phyloP scores from a whole-genome alignment of 192 early-diverging fungal genomes.

The Coemansia pectinata region DNA sequence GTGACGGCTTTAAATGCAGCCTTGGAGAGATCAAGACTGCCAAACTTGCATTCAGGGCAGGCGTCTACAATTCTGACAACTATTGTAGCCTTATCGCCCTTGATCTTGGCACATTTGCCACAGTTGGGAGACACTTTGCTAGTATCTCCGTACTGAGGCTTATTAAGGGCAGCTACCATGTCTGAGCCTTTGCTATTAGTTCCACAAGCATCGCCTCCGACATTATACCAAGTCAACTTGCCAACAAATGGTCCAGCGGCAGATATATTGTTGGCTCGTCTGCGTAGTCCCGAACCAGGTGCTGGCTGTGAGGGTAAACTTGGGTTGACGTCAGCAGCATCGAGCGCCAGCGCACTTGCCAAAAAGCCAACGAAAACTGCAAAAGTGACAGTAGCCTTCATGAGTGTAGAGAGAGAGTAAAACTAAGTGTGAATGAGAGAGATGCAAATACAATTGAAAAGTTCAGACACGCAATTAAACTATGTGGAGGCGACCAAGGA shows the following conservation, averaged over 20 bases:
- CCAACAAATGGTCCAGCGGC: constrained; percentile 19
- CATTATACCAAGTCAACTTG: constrained; percentile 18
- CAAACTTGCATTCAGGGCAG: constrained; percentile 48
- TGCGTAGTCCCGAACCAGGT: not conserved
- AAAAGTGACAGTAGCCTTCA: not conserved
- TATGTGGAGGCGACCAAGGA: not conserved
- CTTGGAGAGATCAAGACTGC: constrained; percentile 54
- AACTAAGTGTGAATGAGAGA: not conserved
- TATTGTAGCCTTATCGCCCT: constrained; percentile 53
- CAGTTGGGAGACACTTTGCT: constrained; percentile 47
- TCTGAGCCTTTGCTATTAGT: constrained; percentile 14
- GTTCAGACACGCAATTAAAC: not conserved
- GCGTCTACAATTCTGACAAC: constrained; percentile 58
- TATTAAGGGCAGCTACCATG: constrained; percentile 47
- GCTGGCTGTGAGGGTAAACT: not conserved
- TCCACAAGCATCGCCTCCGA: constrained; percentile 36
- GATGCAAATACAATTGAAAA: not conserved
- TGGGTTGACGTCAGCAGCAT: not conserved
- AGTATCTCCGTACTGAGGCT: constrained; percentile 50
- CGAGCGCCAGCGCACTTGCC: not conserved
- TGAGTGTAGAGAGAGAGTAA: not conserved
- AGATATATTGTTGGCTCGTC: not conserved
- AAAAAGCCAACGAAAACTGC: not conserved
- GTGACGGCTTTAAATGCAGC: constrained; percentile 50
- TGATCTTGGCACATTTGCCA: constrained; percentile 47